Evolutionary conservation across 352 stramenopile genomes (phyloP).

Genomic region (Globisporangium carolinianum): DNA sequence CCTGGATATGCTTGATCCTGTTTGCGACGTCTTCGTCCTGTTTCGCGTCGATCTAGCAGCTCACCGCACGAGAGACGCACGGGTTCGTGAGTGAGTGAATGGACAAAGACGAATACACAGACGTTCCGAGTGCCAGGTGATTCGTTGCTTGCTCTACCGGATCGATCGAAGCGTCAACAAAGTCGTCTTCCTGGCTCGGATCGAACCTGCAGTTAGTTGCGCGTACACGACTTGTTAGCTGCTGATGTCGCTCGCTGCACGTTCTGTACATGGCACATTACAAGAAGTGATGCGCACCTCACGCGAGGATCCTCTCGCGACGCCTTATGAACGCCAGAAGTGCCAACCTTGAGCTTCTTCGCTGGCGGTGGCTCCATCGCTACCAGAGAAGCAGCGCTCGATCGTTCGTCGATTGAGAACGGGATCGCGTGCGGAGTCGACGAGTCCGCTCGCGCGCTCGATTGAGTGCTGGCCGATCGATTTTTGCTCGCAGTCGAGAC

Average conservation of each 20-base stretch:
- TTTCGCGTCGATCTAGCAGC: conserved; percentile 2
- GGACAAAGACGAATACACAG: too few relatives aligned
- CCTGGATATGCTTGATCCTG: conserved; percentile 10
- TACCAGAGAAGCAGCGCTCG: background rate
- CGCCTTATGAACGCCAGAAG: too few relatives aligned
- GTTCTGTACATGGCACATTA: too few relatives aligned
- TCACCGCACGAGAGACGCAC: background rate
- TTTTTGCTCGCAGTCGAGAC: too few relatives aligned
- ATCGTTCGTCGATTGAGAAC: background rate
- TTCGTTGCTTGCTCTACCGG: conserved; percentile 2
- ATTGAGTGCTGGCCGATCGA: too few relatives aligned
- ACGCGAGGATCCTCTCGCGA: too few relatives aligned
- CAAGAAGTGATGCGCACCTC: too few relatives aligned
- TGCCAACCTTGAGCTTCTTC: background rate
- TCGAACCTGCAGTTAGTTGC: conserved; percentile 3
- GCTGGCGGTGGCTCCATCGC: background rate
- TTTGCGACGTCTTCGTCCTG: conserved; percentile 4
- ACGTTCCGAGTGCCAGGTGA: background rate
- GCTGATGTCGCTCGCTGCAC: too few relatives aligned
- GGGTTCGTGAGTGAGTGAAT: background rate
- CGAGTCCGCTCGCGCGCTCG: too few relatives aligned
- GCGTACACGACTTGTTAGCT: background rate
- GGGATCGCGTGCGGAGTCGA: conserved; percentile 11
- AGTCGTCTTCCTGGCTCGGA: conserved; percentile 6
- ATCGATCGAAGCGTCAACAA: conserved; percentile 1